phyloP scores from a whole-genome alignment of 352 stramenopile genomes.

The Peronospora destructor region DNA sequence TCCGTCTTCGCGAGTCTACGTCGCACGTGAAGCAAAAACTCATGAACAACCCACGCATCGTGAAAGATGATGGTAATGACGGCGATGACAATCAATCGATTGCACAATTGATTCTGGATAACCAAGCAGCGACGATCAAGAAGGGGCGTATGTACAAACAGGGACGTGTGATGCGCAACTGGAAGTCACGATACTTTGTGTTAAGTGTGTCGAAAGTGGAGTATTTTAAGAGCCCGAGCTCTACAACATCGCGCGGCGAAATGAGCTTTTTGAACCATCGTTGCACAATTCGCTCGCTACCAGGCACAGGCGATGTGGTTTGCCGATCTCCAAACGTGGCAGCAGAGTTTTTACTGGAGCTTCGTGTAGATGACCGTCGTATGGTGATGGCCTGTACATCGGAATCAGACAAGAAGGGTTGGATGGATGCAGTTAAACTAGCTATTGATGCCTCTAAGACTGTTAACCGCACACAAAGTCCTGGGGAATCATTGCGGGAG shows the following conservation, averaged over 20 bases:
- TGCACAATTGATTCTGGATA: constrained; percentile 76
- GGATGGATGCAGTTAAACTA: constrained; percentile 83
- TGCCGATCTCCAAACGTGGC: constrained; percentile 68
- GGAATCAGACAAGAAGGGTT: constrained; percentile 78
- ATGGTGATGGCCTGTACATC: constrained; percentile 83
- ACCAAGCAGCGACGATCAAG: constrained; percentile 82
- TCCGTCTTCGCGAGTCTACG: constrained; percentile 54
- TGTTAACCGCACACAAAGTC: constrained; percentile 57
- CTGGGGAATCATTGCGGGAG: constrained; percentile 44
- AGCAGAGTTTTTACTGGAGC: constrained; percentile 62
- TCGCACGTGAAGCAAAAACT: constrained; percentile 57
- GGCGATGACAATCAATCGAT: constrained; percentile 76
- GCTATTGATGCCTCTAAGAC: constrained; percentile 81
- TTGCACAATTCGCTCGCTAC: constrained; percentile 70
- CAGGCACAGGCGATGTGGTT: constrained; percentile 52
- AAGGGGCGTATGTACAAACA: constrained; percentile 87
- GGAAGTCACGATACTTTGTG: constrained; percentile 86
- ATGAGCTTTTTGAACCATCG: constrained; percentile 75
- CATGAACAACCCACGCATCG: constrained; percentile 64
- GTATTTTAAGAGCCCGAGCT: constrained; percentile 79
- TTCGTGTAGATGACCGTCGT: constrained; percentile 67
- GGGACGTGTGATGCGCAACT: constrained; percentile 72
- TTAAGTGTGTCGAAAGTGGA: constrained; percentile 83
- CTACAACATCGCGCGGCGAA: constrained; percentile 64
- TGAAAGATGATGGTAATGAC: constrained; percentile 69